phyloP scores from a whole-genome alignment of 2,329 filamentous ascomycete species.

The Colletotrichum limetticola region DNA sequence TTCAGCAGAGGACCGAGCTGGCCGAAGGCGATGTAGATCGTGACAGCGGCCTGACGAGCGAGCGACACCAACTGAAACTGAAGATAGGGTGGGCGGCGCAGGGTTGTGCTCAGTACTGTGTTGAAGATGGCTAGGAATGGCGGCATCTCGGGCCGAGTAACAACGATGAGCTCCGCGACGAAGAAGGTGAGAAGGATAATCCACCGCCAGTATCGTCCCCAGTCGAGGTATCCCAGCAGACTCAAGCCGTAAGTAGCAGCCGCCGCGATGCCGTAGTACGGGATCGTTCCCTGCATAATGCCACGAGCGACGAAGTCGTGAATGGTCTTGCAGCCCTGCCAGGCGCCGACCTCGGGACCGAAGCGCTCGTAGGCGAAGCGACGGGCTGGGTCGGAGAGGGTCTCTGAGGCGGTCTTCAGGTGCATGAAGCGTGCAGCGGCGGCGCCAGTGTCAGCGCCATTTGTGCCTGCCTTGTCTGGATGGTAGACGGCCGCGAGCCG shows the following conservation, averaged over 20 bases:
- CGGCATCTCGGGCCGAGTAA: constrained; percentile 66
- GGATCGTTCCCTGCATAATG: constrained; percentile 64
- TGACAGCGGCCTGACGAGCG: constrained; percentile 79
- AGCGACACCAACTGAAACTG: constrained; percentile 87
- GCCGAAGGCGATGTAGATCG: constrained; percentile 83
- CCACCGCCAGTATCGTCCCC: constrained; percentile 75
- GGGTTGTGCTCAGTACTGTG: constrained; percentile 50
- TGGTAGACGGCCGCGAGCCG: constrained; percentile 78
- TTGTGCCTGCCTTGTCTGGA: constrained; percentile 80
- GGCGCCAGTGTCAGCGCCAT: constrained; percentile 47
- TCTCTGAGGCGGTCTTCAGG: constrained; percentile 86
- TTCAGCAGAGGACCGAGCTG: constrained; percentile 79
- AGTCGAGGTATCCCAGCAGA: constrained; percentile 74
- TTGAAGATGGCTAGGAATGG: constrained; percentile 56
- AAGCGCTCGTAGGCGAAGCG: constrained; percentile 93
- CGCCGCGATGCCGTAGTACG: constrained; percentile 70
- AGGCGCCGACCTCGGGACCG: constrained; percentile 76
- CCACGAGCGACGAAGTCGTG: constrained; percentile 79
- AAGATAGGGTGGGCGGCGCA: constrained; percentile 71
- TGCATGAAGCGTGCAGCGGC: constrained; percentile 74
- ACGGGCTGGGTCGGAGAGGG: constrained; percentile 78
- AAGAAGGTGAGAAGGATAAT: constrained; percentile 63
- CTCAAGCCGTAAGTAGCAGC: constrained; percentile 70
- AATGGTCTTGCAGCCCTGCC: constrained; percentile 74
- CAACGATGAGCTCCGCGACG: constrained; percentile 66